Conservation (phyloP, 1,139 yeast species). For the Kodamaea ohmeri region DNA sequence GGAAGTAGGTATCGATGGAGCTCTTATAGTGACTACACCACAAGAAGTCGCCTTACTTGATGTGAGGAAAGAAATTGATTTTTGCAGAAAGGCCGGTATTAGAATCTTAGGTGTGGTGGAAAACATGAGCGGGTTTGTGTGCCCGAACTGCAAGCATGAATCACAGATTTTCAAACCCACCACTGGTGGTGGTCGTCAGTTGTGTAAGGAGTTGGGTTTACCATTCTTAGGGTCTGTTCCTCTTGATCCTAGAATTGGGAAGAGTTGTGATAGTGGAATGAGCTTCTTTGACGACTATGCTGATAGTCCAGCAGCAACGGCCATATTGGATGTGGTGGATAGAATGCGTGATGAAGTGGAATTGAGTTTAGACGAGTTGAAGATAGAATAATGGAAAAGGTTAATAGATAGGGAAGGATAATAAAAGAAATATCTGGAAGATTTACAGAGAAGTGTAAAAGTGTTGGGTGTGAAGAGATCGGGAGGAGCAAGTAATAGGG, state of each 20-base stretch:
- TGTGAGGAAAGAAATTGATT: slow-evolving; percentile 93
- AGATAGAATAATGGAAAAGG: slow-evolving; percentile 1
- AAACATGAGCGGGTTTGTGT: slow-evolving; percentile 97
- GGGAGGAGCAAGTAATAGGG: too few species aligned
- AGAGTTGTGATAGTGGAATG: slow-evolving; percentile 84
- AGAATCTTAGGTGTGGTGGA: slow-evolving; percentile 87
- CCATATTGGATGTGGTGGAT: slow-evolving; percentile 82
- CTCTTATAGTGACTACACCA: slow-evolving; percentile 92
- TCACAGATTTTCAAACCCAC: slow-evolving; percentile 91
- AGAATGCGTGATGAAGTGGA: slow-evolving; percentile 49
- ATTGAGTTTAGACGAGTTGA: slow-evolving; percentile 16
- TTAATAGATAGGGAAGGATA: background rate
- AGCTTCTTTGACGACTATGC: slow-evolving; percentile 81
- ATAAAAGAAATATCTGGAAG: too few species aligned
- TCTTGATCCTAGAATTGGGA: slow-evolving; percentile 90
- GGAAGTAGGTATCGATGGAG: slow-evolving; percentile 93
- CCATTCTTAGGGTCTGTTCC: slow-evolving; percentile 91
- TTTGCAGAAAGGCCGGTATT: slow-evolving; percentile 87
- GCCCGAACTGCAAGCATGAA: slow-evolving; percentile 90
- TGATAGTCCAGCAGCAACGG: slow-evolving; percentile 90
- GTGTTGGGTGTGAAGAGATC: too few species aligned
- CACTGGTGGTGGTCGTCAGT: slow-evolving; percentile 89
- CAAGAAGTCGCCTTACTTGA: slow-evolving; percentile 95
- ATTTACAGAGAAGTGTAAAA: too few species aligned
- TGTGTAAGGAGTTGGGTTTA: slow-evolving; percentile 75